A percentile compares a stretch with the other conserved stretches of the same genome.
Conservation (phyloP, 2,329 filamentous ascomycete genomes). For the Aotearoamyces nothofagi region DNA sequence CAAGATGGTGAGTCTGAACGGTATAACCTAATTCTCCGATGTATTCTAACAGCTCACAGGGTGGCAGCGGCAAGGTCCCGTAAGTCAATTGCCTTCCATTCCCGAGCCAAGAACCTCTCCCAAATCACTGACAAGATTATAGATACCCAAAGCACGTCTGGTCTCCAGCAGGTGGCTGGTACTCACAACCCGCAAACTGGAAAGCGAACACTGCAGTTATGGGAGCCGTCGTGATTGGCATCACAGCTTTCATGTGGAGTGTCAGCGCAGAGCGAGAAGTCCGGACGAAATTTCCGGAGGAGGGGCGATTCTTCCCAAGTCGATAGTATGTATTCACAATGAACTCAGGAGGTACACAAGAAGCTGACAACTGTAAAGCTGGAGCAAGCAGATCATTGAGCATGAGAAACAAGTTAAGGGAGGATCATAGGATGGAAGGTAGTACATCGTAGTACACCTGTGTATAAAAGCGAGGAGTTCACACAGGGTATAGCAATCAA, state of each 20-base stretch:
- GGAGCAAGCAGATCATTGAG: constrained; percentile 58
- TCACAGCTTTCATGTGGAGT: constrained; percentile 54
- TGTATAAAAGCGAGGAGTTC: no score
- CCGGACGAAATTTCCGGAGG: constrained; percentile 61
- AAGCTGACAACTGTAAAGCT: constrained; percentile 31
- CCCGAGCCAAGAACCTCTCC: constrained; percentile 13
- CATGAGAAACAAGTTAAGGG: constrained; percentile 40
- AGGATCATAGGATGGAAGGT: constrained; percentile 9
- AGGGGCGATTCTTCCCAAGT: constrained; percentile 67
- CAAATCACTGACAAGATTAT: constrained; percentile 8
- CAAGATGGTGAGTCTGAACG: constrained; percentile 37
- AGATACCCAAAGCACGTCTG: constrained; percentile 99
- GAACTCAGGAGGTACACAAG: not conserved
- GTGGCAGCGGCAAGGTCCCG: constrained; percentile 68
- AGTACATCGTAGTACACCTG: no score
- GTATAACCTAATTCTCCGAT: no score
- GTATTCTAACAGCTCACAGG: constrained; percentile 35
- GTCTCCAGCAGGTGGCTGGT: constrained; percentile 98
- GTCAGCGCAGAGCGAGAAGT: constrained; percentile 60
- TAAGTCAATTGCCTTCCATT: constrained; percentile 26
- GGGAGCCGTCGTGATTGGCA: constrained; percentile 49
- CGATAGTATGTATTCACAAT: constrained; percentile 53
- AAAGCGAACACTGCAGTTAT: constrained; percentile 76
- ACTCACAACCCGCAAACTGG: constrained; percentile 90
- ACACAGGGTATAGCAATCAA: no score